Evolutionary conservation across 257 asterid species (phyloP).

Genomic region (Solanum acaule): DNA sequence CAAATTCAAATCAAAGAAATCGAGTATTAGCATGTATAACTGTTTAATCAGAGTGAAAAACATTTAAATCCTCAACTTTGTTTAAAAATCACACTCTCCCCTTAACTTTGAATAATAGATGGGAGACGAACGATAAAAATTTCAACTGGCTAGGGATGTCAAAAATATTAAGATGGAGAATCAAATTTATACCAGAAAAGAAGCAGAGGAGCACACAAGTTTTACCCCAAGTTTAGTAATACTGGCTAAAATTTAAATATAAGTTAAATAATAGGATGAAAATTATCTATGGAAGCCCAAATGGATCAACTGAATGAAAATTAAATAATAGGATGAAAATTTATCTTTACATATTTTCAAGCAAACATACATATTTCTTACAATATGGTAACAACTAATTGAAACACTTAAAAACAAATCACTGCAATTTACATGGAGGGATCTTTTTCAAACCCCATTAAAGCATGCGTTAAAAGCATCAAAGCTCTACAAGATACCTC

Average conservation of each 20-base stretch:
- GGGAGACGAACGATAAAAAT: no score
- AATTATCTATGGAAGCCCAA: not conserved
- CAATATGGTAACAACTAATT: not conserved
- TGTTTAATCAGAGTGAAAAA: not conserved
- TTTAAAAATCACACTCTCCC: no score
- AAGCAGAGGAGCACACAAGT: no score
- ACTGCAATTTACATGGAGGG: not conserved
- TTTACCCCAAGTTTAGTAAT: no score
- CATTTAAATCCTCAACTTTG: no score
- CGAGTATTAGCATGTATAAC: not conserved
- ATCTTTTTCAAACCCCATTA: conserved; percentile 77
- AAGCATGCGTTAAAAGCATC: conserved; percentile 66
- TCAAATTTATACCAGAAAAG: not conserved
- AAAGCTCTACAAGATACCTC: conserved; percentile 47
- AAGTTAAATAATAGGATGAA: not conserved
- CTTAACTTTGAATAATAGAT: no score
- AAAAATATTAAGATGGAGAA: no score
- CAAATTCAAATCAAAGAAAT: no score
- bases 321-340: no score
- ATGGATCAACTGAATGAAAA: not conserved
- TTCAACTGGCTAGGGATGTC: no score
- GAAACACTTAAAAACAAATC: not conserved
- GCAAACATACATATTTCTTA: not conserved
- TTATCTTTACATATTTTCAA: not conserved
- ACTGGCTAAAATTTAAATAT: no score